Evolutionary conservation across 768 basidiomycete species (phyloP), one percentile per base, ranked within the genome.

Genomic region (Mycena metata): DNA sequence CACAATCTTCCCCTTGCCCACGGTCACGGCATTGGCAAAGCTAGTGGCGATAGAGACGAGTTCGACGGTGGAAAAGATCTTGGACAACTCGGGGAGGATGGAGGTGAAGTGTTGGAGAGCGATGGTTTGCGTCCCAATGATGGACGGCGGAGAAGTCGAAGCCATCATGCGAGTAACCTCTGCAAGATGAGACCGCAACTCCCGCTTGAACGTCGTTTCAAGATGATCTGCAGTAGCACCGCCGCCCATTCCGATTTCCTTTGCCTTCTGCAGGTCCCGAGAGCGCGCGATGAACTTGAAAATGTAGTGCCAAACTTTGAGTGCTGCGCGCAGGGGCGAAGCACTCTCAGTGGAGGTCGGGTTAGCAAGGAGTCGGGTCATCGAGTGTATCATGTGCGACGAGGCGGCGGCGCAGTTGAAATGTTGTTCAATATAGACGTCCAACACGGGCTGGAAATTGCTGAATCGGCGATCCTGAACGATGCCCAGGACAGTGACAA

Each of bases 221-320:
- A 96, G 83, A 78, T 96, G 94, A 69, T 96, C 94, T 10, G 92
- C 90, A 0, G 95, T 96, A 1, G 92, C 89, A 13, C 91, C 93
- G 13, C 90, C 90, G 26, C 91, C 90, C 83, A 94, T 90, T 0
- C 91, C 91, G 24, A 91, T 77, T 66, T 96, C 94, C 75, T 91
- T 91, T 8, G 85, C 83, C 78, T 94, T 94, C 78, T 97, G 96
- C 50, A 97, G 78, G 74, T 96, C 95, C 41, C 96, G 85, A 3
- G 96, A 91, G n/a, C 94, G 88, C 17, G 93, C 90, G 74, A 98
- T 93, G 79, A 99, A 95, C 77, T 94, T 94, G 88, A 98, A 95
- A 73, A 99, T 90, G 76, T 96, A 95, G 75, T 96, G 93, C 96
- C 96, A 97, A 35, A 98, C 97, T 78, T 98, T 98, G 67, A 99